Conservation (phyloP, 2,329 filamentous ascomycete species). For the Neophaeococcomyces aloes region DNA sequence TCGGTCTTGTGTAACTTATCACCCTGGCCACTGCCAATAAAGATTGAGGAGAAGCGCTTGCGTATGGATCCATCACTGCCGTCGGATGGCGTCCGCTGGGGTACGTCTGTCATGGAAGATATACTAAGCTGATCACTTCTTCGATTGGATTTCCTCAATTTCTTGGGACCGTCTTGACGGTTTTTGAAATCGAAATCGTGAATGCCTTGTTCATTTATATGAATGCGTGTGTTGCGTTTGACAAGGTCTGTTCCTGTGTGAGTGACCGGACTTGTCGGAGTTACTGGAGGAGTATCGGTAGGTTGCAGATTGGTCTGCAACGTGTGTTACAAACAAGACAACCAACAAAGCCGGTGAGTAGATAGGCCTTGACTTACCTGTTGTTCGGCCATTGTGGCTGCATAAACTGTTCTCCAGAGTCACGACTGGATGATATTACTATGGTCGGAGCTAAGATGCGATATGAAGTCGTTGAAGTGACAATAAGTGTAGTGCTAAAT, state of each 20-base stretch:
- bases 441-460: not conserved
- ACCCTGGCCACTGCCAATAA: not conserved
- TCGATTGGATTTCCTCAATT: slow-evolving; percentile 5
- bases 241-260: not conserved
- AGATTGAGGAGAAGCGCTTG: slow-evolving; percentile 3
- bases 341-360: not conserved
- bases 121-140: not conserved
- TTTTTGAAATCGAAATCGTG: slow-evolving; percentile 5
- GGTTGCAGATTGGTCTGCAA: slow-evolving; percentile 1
- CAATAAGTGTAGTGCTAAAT: not conserved
- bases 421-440: not conserved
- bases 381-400: not conserved
- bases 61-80: slow-evolving; percentile 4
- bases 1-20: slow-evolving; percentile 4
- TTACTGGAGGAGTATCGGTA: slow-evolving; percentile 7
- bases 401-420: not conserved
- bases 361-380: not conserved
- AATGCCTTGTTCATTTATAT: slow-evolving; percentile 5
- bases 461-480: not conserved
- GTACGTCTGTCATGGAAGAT: slow-evolving; percentile 5
- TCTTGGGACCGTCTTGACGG: not conserved
- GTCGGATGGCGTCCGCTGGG: slow-evolving; percentile 6
- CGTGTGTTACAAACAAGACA: slow-evolving; percentile 1
- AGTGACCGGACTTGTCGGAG: not conserved
- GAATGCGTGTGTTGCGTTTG: not conserved